Evolutionary conservation across 2,329 filamentous ascomycete species (phyloP), one percentile per base, ranked within the genome.

Genomic region (Pestalotiopsis sp.): DNA sequence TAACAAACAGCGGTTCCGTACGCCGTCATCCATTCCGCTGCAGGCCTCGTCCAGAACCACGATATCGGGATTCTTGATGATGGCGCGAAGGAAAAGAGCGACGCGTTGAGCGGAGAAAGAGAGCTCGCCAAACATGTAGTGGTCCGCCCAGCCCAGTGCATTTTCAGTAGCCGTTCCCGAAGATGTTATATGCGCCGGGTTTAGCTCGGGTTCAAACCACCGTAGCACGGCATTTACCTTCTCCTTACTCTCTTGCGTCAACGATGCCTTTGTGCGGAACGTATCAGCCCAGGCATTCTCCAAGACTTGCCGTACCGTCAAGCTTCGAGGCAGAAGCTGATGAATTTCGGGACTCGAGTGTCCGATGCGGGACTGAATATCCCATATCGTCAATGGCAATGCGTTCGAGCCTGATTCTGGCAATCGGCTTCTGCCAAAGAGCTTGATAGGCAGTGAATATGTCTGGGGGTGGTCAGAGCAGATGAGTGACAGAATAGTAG

Each of bases 391-490:
- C 41, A 98, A 90, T 0, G 93, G 94, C 0, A 87, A 87, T 66
- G 88, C 79, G 1, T 82, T 84, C 0, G 88, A 89, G 0, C 92
- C 92, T 0, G 88, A 87, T 67, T 92, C 89, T 0, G 95, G 94
- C 0, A 98, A 85, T 23, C 96, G 89, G 67, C 91, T 92, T 25
- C 90, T 90, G 0, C 94, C 94, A 77, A 99, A 98, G 14, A 98
- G 85, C 73, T 89, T 91, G 70, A 99, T 91, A 0, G 95, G 95
- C 27, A 95, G 88, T 0, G 93, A 93, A 79, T 98, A 99, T 0
- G 95, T 91, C 79, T 98, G 95, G 0, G 96, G 96, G 75, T 99
- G 96, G 76, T 99, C 96, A 1, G 95, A 98, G 69, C 93, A 97
- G 69, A 99, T 92, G 5, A 99, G 86, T 4, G 94, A 96, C 36